phyloP scores from a whole-genome alignment of 2,329 filamentous ascomycete species.

The Graphium sp. region DNA sequence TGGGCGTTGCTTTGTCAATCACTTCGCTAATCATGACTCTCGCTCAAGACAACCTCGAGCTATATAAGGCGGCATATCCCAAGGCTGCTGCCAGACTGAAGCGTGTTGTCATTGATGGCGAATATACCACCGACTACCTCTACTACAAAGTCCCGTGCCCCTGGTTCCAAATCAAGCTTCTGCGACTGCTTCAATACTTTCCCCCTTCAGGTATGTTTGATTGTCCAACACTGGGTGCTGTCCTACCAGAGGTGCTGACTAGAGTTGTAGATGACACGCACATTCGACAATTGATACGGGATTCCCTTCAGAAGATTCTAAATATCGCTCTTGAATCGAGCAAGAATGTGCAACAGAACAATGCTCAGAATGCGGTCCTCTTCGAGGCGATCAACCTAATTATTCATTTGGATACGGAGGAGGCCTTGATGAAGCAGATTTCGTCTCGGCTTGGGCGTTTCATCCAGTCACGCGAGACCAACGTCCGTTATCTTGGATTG shows the following conservation, averaged over 20 bases:
- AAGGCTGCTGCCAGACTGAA: conserved; percentile 86
- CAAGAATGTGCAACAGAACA: conserved; percentile 98
- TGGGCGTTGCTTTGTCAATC: conserved; percentile 87
- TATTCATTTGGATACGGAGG: conserved; percentile 92
- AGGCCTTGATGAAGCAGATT: conserved; percentile 89
- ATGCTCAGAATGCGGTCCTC: conserved; percentile 91
- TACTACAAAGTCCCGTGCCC: conserved; percentile 99
- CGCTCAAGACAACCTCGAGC: conserved; percentile 83
- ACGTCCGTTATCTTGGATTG: conserved; percentile 86
- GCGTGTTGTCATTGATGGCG: conserved; percentile 76
- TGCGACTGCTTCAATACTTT: conserved; percentile 89
- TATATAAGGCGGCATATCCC: conserved; percentile 85
- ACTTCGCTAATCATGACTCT: conserved; percentile 91
- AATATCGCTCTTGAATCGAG: conserved; percentile 83
- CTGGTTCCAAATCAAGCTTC: conserved; percentile 91
- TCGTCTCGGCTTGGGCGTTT: conserved; percentile 83
- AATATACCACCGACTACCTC: conserved; percentile 79
- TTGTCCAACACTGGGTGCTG: too few relatives aligned
- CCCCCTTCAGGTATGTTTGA: conserved; percentile 60
- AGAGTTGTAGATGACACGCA: conserved; percentile 71
- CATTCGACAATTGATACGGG: conserved; percentile 77
- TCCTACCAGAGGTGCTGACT: conserved; percentile 4
- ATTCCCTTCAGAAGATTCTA: conserved; percentile 80
- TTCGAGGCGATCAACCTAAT: conserved; percentile 98
- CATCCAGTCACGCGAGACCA: conserved; percentile 92